Conservation (phyloP, 1,139 yeast genomes). For the Arxiozyma telluris region DNA sequence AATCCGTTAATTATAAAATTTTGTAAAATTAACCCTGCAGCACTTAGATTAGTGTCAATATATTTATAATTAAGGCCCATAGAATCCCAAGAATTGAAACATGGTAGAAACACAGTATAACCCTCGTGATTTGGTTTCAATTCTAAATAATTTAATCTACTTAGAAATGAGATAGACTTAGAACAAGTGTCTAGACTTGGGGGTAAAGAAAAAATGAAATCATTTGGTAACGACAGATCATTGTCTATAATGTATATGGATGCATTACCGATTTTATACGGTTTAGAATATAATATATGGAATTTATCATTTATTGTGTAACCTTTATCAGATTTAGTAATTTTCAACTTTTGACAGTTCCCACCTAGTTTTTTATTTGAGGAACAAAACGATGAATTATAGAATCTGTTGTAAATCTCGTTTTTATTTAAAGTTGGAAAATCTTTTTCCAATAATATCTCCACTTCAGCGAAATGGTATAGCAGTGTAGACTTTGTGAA, state of each 20-base stretch:
- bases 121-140: constrained; percentile 44
- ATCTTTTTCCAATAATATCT: constrained; percentile 28
- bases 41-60: constrained; percentile 43
- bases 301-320: constrained; percentile 41
- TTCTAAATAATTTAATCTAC: constrained; percentile 40
- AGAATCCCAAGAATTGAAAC: constrained; percentile 64
- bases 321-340: constrained; percentile 34
- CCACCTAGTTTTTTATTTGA: constrained; percentile 35
- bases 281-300: constrained; percentile 37
- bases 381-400: constrained; percentile 38
- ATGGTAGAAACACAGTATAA: constrained; percentile 72
- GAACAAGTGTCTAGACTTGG: constrained; percentile 45
- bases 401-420: constrained; percentile 25
- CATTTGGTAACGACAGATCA: constrained; percentile 48
- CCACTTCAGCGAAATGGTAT: constrained; percentile 61
- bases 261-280: constrained; percentile 45
- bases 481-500: constrained; percentile 35
- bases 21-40: constrained; percentile 44
- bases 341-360: constrained; percentile 41
- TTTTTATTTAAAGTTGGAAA: constrained; percentile 10
- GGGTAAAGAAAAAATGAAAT: constrained; percentile 44
- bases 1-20: constrained; percentile 55
- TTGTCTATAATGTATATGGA: constrained; percentile 56
- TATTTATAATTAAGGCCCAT: constrained; percentile 56
- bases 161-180: constrained; percentile 41